Evolutionary conservation across 208 protist species (phyloP).

Genomic region (Naegleria lovaniensis): DNA sequence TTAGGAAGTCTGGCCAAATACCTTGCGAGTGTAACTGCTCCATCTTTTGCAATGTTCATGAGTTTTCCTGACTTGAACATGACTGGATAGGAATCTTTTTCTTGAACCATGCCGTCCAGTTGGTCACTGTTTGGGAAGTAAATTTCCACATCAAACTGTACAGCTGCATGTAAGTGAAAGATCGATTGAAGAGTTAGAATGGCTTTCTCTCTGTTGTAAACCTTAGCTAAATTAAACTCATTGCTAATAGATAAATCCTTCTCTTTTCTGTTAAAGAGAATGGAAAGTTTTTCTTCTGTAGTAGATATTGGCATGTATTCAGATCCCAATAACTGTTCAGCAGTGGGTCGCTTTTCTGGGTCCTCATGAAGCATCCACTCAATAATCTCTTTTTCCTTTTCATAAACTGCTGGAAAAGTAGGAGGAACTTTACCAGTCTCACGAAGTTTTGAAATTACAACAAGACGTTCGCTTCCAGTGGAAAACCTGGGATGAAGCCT

Average conservation of each 20-base stretch:
- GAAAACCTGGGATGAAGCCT: background rate
- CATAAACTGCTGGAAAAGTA: background rate
- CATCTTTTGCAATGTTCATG: background rate
- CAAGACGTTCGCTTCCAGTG: background rate
- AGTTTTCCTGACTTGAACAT: background rate
- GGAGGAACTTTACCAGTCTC: background rate
- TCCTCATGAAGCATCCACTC: background rate
- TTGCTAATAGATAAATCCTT: background rate
- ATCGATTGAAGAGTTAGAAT: background rate
- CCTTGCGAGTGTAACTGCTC: background rate
- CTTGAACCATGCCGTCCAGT: background rate
- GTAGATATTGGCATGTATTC: background rate
- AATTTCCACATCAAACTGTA: background rate
- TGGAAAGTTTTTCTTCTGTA: background rate
- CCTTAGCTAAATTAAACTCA: background rate
- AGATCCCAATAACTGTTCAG: background rate
- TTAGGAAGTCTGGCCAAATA: background rate
- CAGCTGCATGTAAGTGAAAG: background rate
- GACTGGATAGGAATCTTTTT: background rate
- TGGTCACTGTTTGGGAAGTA: constrained; percentile 10
- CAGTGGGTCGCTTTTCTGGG: background rate
- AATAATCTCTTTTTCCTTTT: background rate
- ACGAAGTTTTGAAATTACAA: background rate
- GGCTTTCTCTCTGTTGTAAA: background rate
- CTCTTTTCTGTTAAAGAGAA: background rate